Evolutionary conservation across 1,284 basidiomycete genomes (phyloP).

Genomic region (Garcileccinum viscosum): DNA sequence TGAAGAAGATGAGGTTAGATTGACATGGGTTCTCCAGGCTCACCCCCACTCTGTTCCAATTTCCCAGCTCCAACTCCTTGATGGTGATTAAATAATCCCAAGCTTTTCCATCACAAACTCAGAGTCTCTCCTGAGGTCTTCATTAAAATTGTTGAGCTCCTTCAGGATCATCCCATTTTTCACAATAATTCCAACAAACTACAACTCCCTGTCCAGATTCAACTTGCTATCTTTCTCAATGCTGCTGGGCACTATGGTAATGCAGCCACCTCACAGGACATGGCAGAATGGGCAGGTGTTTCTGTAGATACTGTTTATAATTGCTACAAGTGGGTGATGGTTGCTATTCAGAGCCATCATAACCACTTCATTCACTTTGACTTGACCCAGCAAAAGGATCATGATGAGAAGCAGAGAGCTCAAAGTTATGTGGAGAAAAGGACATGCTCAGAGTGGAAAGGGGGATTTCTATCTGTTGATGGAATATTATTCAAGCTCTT

Average conservation of each 20-base stretch:
- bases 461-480: constrained; percentile 18
- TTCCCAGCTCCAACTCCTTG: constrained; percentile 14
- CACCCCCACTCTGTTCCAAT: background rate
- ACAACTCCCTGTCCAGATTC: constrained; percentile 35
- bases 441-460: constrained; percentile 11
- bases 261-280: constrained; percentile 35
- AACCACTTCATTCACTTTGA: constrained; percentile 14
- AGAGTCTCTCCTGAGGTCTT: constrained; percentile 35
- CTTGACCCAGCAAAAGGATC: background rate
- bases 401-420: background rate
- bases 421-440: background rate
- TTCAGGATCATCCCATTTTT: constrained; percentile 33
- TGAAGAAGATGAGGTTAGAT: constrained; percentile 8
- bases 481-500: constrained; percentile 21
- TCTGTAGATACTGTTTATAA: constrained; percentile 36
- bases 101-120: constrained; percentile 33
- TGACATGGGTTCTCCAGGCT: background rate
- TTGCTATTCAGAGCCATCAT: constrained; percentile 13
- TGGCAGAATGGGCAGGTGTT: constrained; percentile 44
- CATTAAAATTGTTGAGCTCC: constrained; percentile 17
- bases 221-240: constrained; percentile 41
- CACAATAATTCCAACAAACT: background rate
- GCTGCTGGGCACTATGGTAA: constrained; percentile 42
- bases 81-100: constrained; percentile 19
- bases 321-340: constrained; percentile 24